Base-by-base conservation (phyloP, 805 yeast species). In the Yamadazyma phyllophila region DNA sequence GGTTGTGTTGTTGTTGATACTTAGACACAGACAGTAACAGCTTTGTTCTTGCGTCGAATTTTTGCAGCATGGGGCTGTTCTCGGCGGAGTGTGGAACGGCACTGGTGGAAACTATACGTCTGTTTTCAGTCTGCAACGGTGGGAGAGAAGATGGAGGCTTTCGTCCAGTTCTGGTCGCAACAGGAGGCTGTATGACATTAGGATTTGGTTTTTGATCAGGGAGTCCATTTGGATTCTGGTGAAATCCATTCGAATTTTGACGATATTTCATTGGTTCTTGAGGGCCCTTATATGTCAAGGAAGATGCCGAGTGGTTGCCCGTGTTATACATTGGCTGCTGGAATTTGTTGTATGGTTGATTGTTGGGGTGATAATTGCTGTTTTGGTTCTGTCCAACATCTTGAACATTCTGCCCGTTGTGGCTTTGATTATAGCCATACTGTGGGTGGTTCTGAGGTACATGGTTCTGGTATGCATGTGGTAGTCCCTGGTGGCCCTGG, bases 51-150 rank as follows among this genome's bases (percentile, higher is more conserved):
- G 48, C 15, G 2, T 58, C 62, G 27, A 27, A 36, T 27, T 39
- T 47, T 9, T 50, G 52, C 11, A 46, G 39, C 6, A 34, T 38
- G 13, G 59, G 52, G 51, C 39, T 26, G 24, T 8, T 36, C 2
- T 37, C 37, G 17, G 30, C 38, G 39, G 48, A 44, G 12, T 53
- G 54, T n/a, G 57, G 53, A 16, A 59, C 48, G 7, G 43, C 47
- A 3, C 69, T 67, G 1, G 67, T 54, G 1, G 71, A 65, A 7
- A 59, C 68, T n/a, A 65, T 60, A 44, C 73, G 46, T 30, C 51
- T 39, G 33, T 37, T 29, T n/a, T 41, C 43, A 14, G 45, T 44
- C 16, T 29, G 31, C 13, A 29, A 46, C 45, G 29, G 41, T 41
- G 3, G 47, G 48, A 16, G 31, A n/a, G 11, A 11, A n/a, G 31